These are phyloP conservation scores for Cephalotrichum gorgonifer DNA, from an alignment of 2,329 filamentous ascomycete species.

Conservation along the genomic window DNA sequence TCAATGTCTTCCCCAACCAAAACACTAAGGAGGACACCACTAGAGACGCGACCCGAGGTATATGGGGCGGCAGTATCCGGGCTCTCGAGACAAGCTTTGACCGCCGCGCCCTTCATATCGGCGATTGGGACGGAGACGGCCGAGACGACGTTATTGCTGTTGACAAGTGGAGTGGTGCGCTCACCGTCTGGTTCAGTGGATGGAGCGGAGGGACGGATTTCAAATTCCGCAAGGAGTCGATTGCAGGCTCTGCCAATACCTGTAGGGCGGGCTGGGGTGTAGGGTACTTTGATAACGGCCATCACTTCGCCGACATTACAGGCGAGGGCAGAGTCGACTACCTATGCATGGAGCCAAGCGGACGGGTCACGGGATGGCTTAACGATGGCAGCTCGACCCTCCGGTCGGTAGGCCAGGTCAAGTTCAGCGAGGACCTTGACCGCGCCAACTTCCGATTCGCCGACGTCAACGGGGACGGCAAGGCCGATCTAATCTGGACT, in stretches of 20 bases:
- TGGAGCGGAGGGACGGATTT: not conserved
- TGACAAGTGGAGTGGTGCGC: not conserved
- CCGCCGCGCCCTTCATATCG: slow-evolving; percentile 1
- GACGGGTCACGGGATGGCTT: slow-evolving; percentile 12
- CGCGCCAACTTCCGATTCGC: slow-evolving; percentile 23
- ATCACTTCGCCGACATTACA: slow-evolving; percentile 19
- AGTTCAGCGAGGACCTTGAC: slow-evolving; percentile 16
- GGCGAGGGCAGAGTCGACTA: slow-evolving; percentile 17
- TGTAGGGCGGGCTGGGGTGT: slow-evolving; percentile 13
- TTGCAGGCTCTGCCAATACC: slow-evolving; percentile 1
- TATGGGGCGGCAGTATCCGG: not conserved
- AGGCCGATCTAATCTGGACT: slow-evolving; percentile 20
- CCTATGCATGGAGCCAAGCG: slow-evolving; percentile 18
- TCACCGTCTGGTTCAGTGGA: not conserved
- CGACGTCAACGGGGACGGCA: slow-evolving; percentile 24
- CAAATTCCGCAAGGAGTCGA: not conserved
- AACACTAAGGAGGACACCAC: not conserved
- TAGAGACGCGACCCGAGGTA: not conserved
- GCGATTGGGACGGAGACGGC: slow-evolving; percentile 4
- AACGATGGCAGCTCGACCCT: slow-evolving; percentile 9
- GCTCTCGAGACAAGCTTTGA: not conserved
- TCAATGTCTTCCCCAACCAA: not conserved
- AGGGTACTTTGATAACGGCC: slow-evolving; percentile 15
- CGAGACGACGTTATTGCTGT: slow-evolving; percentile 1
- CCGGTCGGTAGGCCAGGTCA: slow-evolving; percentile 14